A percentile compares a stretch with the other conserved stretches of the same genome.
Conservation (phyloP, 768 basidiomycete species). For the Suillus weaverae region DNA sequence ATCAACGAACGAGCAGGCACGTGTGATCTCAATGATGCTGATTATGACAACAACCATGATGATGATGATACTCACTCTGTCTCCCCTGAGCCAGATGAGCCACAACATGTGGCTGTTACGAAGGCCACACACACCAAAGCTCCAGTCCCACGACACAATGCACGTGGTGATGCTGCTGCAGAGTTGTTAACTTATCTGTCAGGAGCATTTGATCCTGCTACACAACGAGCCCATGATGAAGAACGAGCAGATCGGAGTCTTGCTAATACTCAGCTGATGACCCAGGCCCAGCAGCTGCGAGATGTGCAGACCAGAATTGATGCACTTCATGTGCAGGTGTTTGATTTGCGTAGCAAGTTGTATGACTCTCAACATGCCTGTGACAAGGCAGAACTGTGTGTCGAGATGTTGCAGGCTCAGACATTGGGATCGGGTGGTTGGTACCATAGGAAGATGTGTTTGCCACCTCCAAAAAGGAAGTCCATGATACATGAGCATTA, state of each 20-base stretch:
- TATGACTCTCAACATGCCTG: neutral
- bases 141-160: conserved; percentile 9
- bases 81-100: neutral
- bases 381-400: neutral
- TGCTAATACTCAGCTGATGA: conserved; percentile 13
- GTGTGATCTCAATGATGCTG: conserved; percentile 21
- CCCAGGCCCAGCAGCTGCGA: conserved; percentile 20
- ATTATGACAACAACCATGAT: conserved; percentile 11
- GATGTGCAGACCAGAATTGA: conserved; percentile 20
- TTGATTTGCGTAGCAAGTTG: neutral
- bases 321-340: conserved; percentile 19
- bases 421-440: neutral
- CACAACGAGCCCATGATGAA: conserved; percentile 23
- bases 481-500: neutral
- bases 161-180: conserved; percentile 9
- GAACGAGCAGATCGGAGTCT: conserved; percentile 21
- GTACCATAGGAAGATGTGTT: neutral
- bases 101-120: conserved; percentile 6
- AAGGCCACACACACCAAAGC: neutral
- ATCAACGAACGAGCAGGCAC: conserved; percentile 26
- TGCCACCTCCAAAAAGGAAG: neutral
- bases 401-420: neutral
- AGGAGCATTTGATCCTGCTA: conserved; percentile 26
- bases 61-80: neutral
- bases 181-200: conserved; percentile 26